phyloP scores from a whole-genome alignment of 75 land plant species.

The Cunninghamia lanceolata region DNA sequence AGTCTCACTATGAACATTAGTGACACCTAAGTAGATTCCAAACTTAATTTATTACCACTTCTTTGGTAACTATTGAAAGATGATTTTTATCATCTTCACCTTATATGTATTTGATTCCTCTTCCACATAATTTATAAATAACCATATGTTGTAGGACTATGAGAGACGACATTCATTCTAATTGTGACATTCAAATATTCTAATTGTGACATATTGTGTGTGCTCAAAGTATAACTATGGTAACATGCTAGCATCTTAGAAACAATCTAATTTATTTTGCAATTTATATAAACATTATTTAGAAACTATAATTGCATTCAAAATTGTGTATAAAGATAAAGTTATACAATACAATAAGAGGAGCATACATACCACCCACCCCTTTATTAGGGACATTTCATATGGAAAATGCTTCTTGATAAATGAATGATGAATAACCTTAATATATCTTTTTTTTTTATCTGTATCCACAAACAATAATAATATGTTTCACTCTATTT shows the following conservation, averaged over 20 bases:
- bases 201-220: neutral
- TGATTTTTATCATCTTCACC: too few relatives aligned
- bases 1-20: too few relatives aligned
- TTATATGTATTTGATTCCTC: too few relatives aligned
- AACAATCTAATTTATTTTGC: neutral
- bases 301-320: neutral
- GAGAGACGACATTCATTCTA: too few relatives aligned
- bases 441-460: conserved; percentile 28
- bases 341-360: neutral
- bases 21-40: too few relatives aligned
- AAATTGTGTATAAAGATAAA: neutral
- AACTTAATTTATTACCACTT: too few relatives aligned
- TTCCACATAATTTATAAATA: too few relatives aligned
- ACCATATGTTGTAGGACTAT: too few relatives aligned
- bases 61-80: too few relatives aligned
- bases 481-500: neutral
- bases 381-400: neutral
- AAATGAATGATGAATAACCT: conserved; percentile 16
- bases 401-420: neutral
- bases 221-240: neutral
- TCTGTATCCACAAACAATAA: conserved; percentile 24
- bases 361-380: neutral
- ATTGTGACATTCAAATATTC: too few relatives aligned
- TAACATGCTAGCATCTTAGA: neutral
- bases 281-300: neutral